Percentiles rank a stretch among this genome's conserved stretches.
phyloP scores from a whole-genome alignment of 139 green algal species.

The Nannochloris sp. region DNA sequence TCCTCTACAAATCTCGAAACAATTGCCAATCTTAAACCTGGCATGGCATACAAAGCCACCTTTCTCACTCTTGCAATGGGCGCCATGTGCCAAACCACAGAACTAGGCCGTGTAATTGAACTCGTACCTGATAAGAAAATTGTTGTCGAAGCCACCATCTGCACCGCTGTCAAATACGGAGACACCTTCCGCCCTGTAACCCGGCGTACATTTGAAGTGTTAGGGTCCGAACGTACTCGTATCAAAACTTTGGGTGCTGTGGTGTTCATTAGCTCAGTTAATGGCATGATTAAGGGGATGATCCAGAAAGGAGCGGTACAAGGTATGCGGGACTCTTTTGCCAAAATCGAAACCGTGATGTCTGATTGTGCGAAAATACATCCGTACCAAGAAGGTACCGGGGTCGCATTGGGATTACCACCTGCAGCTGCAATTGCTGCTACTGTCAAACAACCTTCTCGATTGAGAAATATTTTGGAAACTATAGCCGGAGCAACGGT shows the following conservation, averaged over 20 bases:
- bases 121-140: slow-evolving; percentile 10
- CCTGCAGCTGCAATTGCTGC: too few relatives aligned
- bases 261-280: slow-evolving; percentile 28
- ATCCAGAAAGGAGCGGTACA: slow-evolving; percentile 26
- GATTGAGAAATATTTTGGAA: slow-evolving; percentile 6
- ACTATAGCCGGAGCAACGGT: not conserved
- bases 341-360: not conserved
- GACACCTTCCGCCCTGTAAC: slow-evolving; percentile 34
- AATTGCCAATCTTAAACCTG: not conserved
- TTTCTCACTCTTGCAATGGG: slow-evolving; percentile 38
- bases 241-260: slow-evolving; percentile 10
- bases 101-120: slow-evolving; percentile 22
- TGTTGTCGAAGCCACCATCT: slow-evolving; percentile 24
- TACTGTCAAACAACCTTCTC: too few relatives aligned
- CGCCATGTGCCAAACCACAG: slow-evolving; percentile 34
- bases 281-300: slow-evolving; percentile 32
- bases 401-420: too few relatives aligned
- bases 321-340: slow-evolving; percentile 15
- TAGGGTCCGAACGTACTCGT: not conserved
- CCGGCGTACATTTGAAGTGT: not conserved
- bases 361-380: not conserved
- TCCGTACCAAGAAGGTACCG: too few relatives aligned
- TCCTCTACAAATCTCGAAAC: not conserved
- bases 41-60: slow-evolving; percentile 12
- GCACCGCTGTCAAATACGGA: slow-evolving; percentile 39